phyloP scores from a whole-genome alignment of 305 asterid species.

The Andrographis paniculata region DNA sequence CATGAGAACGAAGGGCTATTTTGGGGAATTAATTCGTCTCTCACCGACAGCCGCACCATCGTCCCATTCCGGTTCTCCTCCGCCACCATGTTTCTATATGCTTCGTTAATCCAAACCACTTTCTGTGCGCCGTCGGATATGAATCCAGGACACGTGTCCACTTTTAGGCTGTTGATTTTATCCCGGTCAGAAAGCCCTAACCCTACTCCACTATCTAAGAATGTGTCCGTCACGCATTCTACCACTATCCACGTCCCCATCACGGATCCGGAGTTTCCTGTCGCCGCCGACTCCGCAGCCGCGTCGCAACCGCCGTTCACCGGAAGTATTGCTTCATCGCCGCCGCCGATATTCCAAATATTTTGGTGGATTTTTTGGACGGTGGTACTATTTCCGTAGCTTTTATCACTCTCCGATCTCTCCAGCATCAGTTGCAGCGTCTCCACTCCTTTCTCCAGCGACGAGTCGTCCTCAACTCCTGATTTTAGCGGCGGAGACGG shows the following conservation, averaged over 20 bases:
- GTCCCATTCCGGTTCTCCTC: not conserved
- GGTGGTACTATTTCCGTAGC: not conserved
- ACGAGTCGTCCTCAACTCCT: not conserved
- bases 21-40: conserved; percentile 17
- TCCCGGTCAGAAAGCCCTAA: conserved; percentile 30
- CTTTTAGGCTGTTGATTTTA: conserved; percentile 16
- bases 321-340: conserved; percentile 1
- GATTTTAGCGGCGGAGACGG: not conserved
- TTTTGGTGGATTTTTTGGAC: not conserved
- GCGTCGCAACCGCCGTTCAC: not conserved
- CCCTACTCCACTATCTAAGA: conserved; percentile 11
- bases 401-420: conserved; percentile 18
- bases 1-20: conserved; percentile 29
- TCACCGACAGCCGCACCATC: conserved; percentile 20
- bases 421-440: conserved; percentile 26
- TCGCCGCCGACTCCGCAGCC: not conserved
- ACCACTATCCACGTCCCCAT: conserved; percentile 23
- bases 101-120: conserved; percentile 28
- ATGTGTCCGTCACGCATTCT: conserved; percentile 22
- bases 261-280: conserved; percentile 6
- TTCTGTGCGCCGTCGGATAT: conserved; percentile 25
- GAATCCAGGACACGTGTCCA: conserved; percentile 32
- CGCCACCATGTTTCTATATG: conserved; percentile 21
- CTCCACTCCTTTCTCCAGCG: conserved; percentile 13
- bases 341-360: not conserved